A percentile compares a stretch with the other conserved stretches of the same genome.
Evolutionary conservation across 768 basidiomycete species (phyloP).

Genomic region (Kwoniella sp.): DNA sequence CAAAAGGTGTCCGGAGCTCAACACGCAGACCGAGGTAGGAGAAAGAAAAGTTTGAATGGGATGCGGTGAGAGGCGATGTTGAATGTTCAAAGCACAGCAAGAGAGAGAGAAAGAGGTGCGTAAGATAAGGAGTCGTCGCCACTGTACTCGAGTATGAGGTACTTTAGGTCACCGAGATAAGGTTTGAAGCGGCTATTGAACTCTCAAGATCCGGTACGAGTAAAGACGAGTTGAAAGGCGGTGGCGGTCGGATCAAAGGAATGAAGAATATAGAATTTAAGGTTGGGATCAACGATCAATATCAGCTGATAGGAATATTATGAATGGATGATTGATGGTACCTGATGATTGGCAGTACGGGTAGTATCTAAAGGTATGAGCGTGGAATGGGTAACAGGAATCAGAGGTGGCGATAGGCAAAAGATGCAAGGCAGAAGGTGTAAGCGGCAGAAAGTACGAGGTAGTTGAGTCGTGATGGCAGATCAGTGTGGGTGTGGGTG

Average conservation of each 20-base stretch:
- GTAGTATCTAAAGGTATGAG: too few species aligned
- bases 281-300: slow-evolving; percentile 1
- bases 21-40: neutral
- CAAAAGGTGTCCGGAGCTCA: too few species aligned
- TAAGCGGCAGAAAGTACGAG: neutral
- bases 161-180: slow-evolving; percentile 1
- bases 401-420: neutral
- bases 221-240: too few species aligned
- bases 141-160: neutral
- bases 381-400: neutral
- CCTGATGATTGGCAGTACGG: neutral
- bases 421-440: neutral
- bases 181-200: neutral
- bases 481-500: neutral
- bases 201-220: neutral
- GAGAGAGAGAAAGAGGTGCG: too few species aligned
- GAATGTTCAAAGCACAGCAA: too few species aligned
- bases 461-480: neutral
- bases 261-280: neutral
- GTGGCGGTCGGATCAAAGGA: neutral
- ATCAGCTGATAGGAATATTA: neutral
- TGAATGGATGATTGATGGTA: neutral
- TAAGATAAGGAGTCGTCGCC: too few species aligned
- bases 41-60: neutral
- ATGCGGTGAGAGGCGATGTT: neutral